Conservation (phyloP, 305 asterid species). For the Lippia alba region DNA sequence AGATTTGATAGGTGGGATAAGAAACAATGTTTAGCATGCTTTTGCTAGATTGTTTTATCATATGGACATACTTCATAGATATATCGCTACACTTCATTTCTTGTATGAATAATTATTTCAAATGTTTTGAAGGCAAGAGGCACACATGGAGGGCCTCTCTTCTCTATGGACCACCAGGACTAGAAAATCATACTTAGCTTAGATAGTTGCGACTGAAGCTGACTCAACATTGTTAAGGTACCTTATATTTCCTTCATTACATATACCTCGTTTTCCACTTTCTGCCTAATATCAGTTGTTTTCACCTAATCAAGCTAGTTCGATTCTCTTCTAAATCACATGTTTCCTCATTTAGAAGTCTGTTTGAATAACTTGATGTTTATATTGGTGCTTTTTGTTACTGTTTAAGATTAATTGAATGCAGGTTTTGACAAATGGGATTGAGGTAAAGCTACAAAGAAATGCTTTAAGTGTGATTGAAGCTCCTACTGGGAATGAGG, state of each 20-base stretch:
- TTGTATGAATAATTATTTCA: slow-evolving; percentile 9
- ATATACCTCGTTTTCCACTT: slow-evolving; percentile 9
- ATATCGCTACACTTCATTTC: slow-evolving; percentile 1
- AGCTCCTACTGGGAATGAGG: slow-evolving; percentile 92
- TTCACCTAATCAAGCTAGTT: not conserved
- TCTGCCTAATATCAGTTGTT: not conserved
- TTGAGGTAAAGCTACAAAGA: slow-evolving; percentile 90
- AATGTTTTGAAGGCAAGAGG: slow-evolving; percentile 68
- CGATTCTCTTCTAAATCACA: not conserved
- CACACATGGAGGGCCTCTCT: slow-evolving; percentile 99
- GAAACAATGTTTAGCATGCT: slow-evolving; percentile 2
- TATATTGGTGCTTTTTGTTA: slow-evolving; percentile 17
- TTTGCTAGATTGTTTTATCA: not conserved
- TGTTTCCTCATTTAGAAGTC: slow-evolving; percentile 1
- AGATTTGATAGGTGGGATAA: not conserved
- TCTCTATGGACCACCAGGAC: slow-evolving; percentile 98
- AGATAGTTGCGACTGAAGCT: slow-evolving; percentile 99
- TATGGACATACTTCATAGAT: not conserved
- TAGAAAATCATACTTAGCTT: slow-evolving; percentile 96
- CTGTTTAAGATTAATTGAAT: not conserved
- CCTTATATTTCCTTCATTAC: slow-evolving; percentile 20
- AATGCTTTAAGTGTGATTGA: slow-evolving; percentile 93
- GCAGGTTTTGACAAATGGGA: slow-evolving; percentile 92
- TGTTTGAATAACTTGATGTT: slow-evolving; percentile 1
- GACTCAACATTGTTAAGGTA: slow-evolving; percentile 98